Conservation (phyloP, 2,329 filamentous ascomycete species). For the Alternaria sp. region DNA sequence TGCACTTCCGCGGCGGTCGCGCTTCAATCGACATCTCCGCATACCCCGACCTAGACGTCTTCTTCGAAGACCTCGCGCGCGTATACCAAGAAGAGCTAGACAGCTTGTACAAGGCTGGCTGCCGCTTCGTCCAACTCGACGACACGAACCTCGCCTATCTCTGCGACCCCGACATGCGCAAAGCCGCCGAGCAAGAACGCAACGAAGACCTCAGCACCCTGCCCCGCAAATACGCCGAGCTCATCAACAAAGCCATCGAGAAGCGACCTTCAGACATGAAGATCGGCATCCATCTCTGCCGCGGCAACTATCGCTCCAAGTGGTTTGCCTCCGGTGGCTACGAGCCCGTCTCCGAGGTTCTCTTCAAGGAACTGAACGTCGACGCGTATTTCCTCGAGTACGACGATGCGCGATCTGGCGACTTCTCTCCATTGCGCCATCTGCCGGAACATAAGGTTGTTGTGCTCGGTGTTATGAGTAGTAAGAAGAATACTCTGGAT, state of each 20-base stretch:
- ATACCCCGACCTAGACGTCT: slow-evolving; percentile 63
- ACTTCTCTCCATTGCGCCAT: slow-evolving; percentile 64
- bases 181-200: slow-evolving; percentile 58
- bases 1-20: slow-evolving; percentile 65
- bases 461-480: slow-evolving; percentile 64
- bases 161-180: slow-evolving; percentile 65
- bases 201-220: slow-evolving; percentile 61
- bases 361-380: slow-evolving; percentile 65
- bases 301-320: slow-evolving; percentile 65
- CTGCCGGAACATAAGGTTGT: slow-evolving; percentile 64
- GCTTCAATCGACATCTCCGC: slow-evolving; percentile 62
- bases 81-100: slow-evolving; percentile 65
- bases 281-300: slow-evolving; percentile 65
- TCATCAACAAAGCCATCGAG: slow-evolving; percentile 64
- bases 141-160: slow-evolving; percentile 69
- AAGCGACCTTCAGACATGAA: slow-evolving; percentile 64
- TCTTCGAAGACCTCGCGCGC: slow-evolving; percentile 64
- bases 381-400: slow-evolving; percentile 69
- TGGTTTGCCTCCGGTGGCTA: slow-evolving; percentile 68
- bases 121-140: slow-evolving; percentile 66
- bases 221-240: slow-evolving; percentile 61
- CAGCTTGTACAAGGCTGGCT: slow-evolving; percentile 63
- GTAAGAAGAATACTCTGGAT: slow-evolving; percentile 67
- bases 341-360: slow-evolving; percentile 65
- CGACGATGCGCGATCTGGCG: slow-evolving; percentile 64